Evolutionary conservation across 2,329 filamentous ascomycete species (phyloP).

Genomic region (Diaporthe eres): DNA sequence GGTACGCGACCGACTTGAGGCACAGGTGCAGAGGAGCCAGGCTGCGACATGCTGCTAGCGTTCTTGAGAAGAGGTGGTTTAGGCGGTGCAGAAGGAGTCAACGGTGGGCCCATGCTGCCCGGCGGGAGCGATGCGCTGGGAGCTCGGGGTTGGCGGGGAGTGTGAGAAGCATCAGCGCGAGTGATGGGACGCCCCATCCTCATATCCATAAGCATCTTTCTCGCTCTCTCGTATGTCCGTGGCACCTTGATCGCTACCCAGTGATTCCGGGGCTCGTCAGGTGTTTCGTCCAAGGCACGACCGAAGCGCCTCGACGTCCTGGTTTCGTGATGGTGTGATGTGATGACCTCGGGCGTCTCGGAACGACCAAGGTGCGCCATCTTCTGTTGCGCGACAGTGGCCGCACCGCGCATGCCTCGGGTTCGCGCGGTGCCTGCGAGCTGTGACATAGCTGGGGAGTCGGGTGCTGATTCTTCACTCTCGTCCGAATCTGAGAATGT

Average conservation of each 20-base stretch:
- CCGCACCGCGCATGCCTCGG: conserved; percentile 89
- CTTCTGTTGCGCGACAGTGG: conserved; percentile 86
- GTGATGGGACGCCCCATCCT: conserved; percentile 57
- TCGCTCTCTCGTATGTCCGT: conserved; percentile 73
- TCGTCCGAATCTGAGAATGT: conserved; percentile 91
- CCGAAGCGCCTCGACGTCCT: conserved; percentile 74
- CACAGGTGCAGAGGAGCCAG: conserved; percentile 60
- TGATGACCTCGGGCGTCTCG: conserved; percentile 85
- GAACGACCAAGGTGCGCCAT: conserved; percentile 88
- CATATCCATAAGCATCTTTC: conserved; percentile 68
- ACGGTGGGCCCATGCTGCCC: conserved; percentile 69
- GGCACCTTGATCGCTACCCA: conserved; percentile 83
- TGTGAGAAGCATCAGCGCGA: conserved; percentile 55
- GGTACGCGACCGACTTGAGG: conserved; percentile 73
- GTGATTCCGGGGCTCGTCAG: conserved; percentile 78
- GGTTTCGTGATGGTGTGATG: conserved; percentile 78
- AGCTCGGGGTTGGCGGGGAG: conserved; percentile 61
- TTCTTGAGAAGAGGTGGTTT: conserved; percentile 40
- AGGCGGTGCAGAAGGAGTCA: conserved; percentile 54
- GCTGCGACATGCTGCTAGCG: conserved; percentile 41
- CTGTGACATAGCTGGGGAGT: conserved; percentile 85
- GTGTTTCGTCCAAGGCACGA: conserved; percentile 83
- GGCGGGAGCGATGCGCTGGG: conserved; percentile 56
- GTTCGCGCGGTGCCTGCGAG: conserved; percentile 86
- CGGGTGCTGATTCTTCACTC: conserved; percentile 87